These are phyloP conservation scores for Kalmanozyma brasiliensis DNA, from an alignment of 1,284 basidiomycete species.

Conservation along the genomic window DNA sequence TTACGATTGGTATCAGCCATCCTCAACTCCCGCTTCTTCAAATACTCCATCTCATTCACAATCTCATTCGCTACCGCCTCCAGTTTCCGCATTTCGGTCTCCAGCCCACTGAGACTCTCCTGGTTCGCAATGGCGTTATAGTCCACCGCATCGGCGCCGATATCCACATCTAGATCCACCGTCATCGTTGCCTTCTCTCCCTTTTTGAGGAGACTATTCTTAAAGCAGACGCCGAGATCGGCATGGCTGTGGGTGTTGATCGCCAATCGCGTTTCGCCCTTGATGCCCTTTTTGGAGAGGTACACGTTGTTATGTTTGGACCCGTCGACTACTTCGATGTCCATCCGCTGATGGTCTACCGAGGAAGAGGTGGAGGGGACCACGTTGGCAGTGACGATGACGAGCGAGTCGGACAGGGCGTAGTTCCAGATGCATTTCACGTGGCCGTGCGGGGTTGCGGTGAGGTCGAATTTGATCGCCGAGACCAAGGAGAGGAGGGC, in stretches of 20 bases:
- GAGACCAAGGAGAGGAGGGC: conserved; percentile 6
- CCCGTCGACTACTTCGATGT: conserved; percentile 93
- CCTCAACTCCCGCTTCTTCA: conserved; percentile 86
- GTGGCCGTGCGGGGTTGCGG: conserved; percentile 39
- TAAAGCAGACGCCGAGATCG: conserved; percentile 94
- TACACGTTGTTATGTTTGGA: conserved; percentile 88
- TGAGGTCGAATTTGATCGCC: conserved; percentile 65
- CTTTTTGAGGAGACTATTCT: conserved; percentile 71
- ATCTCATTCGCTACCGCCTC: conserved; percentile 94
- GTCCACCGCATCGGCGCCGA: conserved; percentile 97
- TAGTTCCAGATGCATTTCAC: conserved; percentile 68
- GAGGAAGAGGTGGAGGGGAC: conserved; percentile 69
- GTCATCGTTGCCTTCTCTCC: conserved; percentile 8
- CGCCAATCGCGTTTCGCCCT: conserved; percentile 89
- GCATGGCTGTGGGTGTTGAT: conserved; percentile 93
- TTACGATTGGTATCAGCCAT: conserved; percentile 92
- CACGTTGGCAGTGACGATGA: conserved; percentile 88
- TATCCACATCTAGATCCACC: conserved; percentile 93
- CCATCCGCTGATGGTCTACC: conserved; percentile 73
- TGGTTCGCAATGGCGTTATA: conserved; percentile 99
- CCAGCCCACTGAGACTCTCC: conserved; percentile 91
- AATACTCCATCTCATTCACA: conserved; percentile 90
- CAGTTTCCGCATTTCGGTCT: conserved; percentile 97
- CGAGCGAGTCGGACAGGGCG: conserved; percentile 64
- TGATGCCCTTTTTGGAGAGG: conserved; percentile 86